These are phyloP conservation scores for Trapa bicornis DNA, from an alignment of 345 rosid species.

Conservation along the genomic window DNA sequence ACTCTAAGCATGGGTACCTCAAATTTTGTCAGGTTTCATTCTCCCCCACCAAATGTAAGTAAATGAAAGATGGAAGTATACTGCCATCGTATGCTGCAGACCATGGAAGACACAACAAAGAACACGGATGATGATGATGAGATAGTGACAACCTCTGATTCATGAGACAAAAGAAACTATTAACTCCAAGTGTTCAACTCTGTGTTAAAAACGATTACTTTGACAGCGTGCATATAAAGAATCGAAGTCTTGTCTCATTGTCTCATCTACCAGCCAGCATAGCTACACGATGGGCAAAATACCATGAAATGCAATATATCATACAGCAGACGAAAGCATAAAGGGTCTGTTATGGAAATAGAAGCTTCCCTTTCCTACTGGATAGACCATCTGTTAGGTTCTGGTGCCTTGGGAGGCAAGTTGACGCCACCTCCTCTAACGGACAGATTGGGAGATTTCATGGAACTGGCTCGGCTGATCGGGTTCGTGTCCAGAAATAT, in stretches of 20 bases:
- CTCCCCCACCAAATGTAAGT: too few relatives aligned
- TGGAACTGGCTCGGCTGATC: slow-evolving; percentile 38
- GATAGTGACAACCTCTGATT: background rate
- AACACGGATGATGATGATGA: too few relatives aligned
- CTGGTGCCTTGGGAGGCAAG: slow-evolving; percentile 41
- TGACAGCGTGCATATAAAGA: background rate
- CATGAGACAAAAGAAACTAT: background rate
- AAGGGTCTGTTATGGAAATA: background rate
- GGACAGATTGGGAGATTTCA: slow-evolving; percentile 31
- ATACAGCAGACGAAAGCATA: background rate
- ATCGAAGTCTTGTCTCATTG: background rate
- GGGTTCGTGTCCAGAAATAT: slow-evolving; percentile 54
- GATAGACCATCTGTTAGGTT: slow-evolving; percentile 29
- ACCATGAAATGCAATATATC: background rate
- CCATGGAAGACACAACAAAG: too few relatives aligned
- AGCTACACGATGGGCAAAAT: background rate
- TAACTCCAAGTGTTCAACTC: background rate
- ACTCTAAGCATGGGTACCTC: too few relatives aligned
- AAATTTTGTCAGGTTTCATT: too few relatives aligned
- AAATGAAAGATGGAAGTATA: too few relatives aligned
- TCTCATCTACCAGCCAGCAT: background rate
- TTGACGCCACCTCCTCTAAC: slow-evolving; percentile 64
- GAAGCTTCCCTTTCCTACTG: background rate
- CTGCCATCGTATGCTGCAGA: too few relatives aligned
- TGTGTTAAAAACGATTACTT: background rate